Conservation (phyloP, 1,284 basidiomycete genomes). For the Blastosporella zonata region DNA sequence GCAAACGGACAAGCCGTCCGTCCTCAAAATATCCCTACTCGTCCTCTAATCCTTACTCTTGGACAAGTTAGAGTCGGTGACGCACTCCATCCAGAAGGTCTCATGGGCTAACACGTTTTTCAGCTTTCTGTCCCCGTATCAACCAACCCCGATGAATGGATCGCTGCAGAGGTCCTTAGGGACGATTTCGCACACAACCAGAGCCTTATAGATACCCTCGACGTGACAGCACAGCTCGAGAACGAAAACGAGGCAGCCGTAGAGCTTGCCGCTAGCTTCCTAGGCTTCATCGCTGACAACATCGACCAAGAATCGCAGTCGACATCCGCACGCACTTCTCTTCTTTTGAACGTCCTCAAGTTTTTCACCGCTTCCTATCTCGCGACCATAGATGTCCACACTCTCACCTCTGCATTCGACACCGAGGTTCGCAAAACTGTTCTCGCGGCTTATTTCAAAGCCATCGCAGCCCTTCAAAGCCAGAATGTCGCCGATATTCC, state of each 20-base stretch:
- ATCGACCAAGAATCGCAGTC: slow-evolving; percentile 53
- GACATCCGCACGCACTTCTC: slow-evolving; percentile 55
- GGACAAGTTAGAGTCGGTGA: slow-evolving; percentile 65
- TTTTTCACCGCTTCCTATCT: slow-evolving; percentile 82
- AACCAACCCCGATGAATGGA: slow-evolving; percentile 77
- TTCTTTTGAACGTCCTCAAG: slow-evolving; percentile 72
- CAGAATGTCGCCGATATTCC: slow-evolving; percentile 60
- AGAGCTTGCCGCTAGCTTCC: slow-evolving; percentile 79
- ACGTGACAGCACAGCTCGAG: slow-evolving; percentile 50
- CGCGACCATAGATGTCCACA: slow-evolving; percentile 73
- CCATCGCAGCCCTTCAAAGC: slow-evolving; percentile 71
- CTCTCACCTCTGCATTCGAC: slow-evolving; percentile 75
- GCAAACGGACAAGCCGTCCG: slow-evolving; percentile 32
- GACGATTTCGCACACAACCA: slow-evolving; percentile 80
- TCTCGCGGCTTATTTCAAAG: slow-evolving; percentile 79
- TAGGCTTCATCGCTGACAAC: slow-evolving; percentile 68
- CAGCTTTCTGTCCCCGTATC: slow-evolving; percentile 85
- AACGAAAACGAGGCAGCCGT: slow-evolving; percentile 61
- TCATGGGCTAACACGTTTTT: slow-evolving; percentile 15
- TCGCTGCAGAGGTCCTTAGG: slow-evolving; percentile 82
- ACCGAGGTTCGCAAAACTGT: slow-evolving; percentile 75
- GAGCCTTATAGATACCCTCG: slow-evolving; percentile 50
- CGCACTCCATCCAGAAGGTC: slow-evolving; percentile 14
- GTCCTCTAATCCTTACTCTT: slow-evolving; percentile 62
- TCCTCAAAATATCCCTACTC: slow-evolving; percentile 43